Conservation (phyloP, 2,329 filamentous ascomycete species). For the Fusarium citri region DNA sequence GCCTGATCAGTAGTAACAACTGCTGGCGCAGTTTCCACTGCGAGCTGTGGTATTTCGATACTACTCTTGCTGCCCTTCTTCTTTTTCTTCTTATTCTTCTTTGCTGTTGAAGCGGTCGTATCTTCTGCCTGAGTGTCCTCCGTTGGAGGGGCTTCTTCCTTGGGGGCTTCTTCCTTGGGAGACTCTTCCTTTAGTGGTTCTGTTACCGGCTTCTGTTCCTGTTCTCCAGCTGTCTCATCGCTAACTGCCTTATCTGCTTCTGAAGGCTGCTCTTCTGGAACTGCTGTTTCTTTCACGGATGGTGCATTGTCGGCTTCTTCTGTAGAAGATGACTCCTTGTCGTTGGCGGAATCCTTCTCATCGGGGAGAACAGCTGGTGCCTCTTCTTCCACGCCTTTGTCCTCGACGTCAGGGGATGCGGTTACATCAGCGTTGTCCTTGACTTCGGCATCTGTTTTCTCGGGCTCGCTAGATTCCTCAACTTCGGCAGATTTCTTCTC, state of each 20-base stretch:
- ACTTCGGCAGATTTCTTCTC: neutral
- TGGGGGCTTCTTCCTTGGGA: neutral
- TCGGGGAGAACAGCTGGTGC: neutral
- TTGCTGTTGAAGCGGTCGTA: slow-evolving; percentile 1
- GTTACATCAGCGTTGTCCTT: neutral
- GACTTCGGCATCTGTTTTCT: slow-evolving; percentile 11
- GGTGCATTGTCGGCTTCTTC: neutral
- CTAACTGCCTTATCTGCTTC: slow-evolving; percentile 7
- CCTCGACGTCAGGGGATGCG: neutral
- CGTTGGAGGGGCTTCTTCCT: neutral
- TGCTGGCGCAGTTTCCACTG: neutral
- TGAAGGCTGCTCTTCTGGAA: neutral
- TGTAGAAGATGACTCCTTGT: neutral
- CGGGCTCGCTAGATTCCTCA: neutral
- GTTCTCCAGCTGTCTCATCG: slow-evolving; percentile 6
- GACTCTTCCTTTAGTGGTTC: neutral
- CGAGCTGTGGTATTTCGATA: neutral
- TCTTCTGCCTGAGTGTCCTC: slow-evolving; percentile 11
- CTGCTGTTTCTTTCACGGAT: neutral
- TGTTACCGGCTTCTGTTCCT: neutral
- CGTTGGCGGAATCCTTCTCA: neutral
- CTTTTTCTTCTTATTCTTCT: slow-evolving; percentile 23
- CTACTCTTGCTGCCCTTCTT: slow-evolving; percentile 15
- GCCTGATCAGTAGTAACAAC: neutral
- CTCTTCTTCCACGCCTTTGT: slow-evolving; percentile 2